These are phyloP conservation scores for Aphanomyces euteiches DNA, from an alignment of 352 stramenopile species.

Conservation along the genomic window DNA sequence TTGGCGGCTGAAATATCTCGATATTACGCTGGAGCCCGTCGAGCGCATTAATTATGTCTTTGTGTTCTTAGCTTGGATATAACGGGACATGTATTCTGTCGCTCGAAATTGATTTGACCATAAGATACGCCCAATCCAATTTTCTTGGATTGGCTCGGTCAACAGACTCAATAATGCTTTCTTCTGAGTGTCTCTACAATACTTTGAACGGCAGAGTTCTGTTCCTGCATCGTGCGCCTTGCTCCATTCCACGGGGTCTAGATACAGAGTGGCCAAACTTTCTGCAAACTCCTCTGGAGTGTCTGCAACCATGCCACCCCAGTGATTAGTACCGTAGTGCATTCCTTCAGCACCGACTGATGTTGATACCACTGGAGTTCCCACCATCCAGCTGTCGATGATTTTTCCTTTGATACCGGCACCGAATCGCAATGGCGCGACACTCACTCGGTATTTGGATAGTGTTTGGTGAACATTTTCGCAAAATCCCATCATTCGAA, in stretches of 20 bases:
- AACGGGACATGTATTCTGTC: slow-evolving; percentile 82
- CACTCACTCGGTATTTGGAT: slow-evolving; percentile 60
- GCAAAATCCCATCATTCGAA: slow-evolving; percentile 80
- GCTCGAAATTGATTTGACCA: slow-evolving; percentile 79
- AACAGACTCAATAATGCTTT: slow-evolving; percentile 50
- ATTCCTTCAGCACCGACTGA: slow-evolving; percentile 88
- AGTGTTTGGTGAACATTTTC: slow-evolving; percentile 67
- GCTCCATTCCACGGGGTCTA: slow-evolving; percentile 41
- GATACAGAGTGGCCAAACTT: slow-evolving; percentile 49
- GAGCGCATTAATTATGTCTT: background rate
- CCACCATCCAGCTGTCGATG: slow-evolving; percentile 87
- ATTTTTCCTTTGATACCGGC: slow-evolving; percentile 95
- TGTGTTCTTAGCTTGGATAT: slow-evolving; percentile 72
- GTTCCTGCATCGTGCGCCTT: slow-evolving; percentile 37
- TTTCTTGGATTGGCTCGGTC: slow-evolving; percentile 35
- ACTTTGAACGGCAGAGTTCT: slow-evolving; percentile 40
- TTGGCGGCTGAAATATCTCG: slow-evolving; percentile 14
- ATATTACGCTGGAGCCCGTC: background rate
- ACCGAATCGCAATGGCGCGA: slow-evolving; percentile 90
- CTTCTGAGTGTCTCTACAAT: slow-evolving; percentile 49
- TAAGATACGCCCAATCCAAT: slow-evolving; percentile 77
- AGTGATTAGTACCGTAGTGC: slow-evolving; percentile 33
- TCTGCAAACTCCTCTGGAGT: slow-evolving; percentile 42
- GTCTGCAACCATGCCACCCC: slow-evolving; percentile 57
- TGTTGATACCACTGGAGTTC: slow-evolving; percentile 87